Conservation (phyloP, 495 filamentous ascomycete species). For the Penicillium odoratum region DNA sequence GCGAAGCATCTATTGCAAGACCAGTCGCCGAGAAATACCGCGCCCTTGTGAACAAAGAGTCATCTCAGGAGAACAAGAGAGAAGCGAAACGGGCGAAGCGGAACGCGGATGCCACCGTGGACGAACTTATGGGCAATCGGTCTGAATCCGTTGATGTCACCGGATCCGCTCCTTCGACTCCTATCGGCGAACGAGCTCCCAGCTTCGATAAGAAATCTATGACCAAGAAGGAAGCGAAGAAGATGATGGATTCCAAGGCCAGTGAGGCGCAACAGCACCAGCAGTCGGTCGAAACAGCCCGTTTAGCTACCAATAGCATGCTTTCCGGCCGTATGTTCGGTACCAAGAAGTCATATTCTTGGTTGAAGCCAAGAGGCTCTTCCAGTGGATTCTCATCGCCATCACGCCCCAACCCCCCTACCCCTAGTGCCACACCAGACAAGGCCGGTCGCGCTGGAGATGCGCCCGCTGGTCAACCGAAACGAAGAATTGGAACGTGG, state of each 20-base stretch:
- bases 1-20: slow-evolving; percentile 22
- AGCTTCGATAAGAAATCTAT: slow-evolving; percentile 57
- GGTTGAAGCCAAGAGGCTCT: slow-evolving; percentile 41
- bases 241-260: slow-evolving; percentile 48
- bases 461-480: slow-evolving; percentile 23
- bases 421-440: slow-evolving; percentile 35
- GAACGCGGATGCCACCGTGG: slow-evolving; percentile 41
- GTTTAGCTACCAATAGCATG: slow-evolving; percentile 48
- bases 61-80: slow-evolving; percentile 51
- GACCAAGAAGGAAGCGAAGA: slow-evolving; percentile 54
- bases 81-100: slow-evolving; percentile 52
- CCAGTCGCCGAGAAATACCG: slow-evolving; percentile 37
- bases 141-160: slow-evolving; percentile 39
- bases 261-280: slow-evolving; percentile 53
- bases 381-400: slow-evolving; percentile 44
- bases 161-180: slow-evolving; percentile 44
- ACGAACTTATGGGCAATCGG: slow-evolving; percentile 33
- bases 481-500: slow-evolving; percentile 45
- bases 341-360: slow-evolving; percentile 47
- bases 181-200: slow-evolving; percentile 44
- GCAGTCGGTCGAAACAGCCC: slow-evolving; percentile 49
- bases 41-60: slow-evolving; percentile 35
- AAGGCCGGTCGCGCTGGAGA: slow-evolving; percentile 34
- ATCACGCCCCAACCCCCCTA: slow-evolving; percentile 36
- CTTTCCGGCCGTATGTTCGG: slow-evolving; percentile 46